Evolutionary conservation across 2,329 filamentous ascomycete genomes (phyloP), one percentile per base, ranked within the genome.

Genomic region (Colletotrichum sp.): DNA sequence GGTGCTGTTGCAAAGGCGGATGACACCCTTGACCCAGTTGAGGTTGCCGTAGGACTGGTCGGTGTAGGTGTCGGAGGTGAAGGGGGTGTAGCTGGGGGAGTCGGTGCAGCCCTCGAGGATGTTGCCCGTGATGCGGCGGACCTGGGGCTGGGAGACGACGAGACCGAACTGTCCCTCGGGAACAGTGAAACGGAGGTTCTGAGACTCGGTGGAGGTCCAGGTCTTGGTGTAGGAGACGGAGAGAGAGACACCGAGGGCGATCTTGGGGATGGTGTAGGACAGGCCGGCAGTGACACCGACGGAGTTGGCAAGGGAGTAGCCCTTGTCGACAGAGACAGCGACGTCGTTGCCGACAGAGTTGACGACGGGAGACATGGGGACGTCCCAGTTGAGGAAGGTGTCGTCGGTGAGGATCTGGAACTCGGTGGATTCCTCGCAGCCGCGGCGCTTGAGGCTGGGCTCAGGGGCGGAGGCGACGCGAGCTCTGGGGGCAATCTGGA

Each of bases 1-100:
- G 59, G 83, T 83, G 71, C 82, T 82, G 49, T 79, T 82, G 80
- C 86, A 87, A 3, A 87, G 79, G 8, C 77, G 73, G 64, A 87
- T 86, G 12, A 82, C 79, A 15, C 86, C 86, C 79, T 85, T 82
- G 12, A 87, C 85, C 85, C 86, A 87, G 28, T 76, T 74, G 75
- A 87, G 72, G 39, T 79, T 77, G 18, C 79, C 81, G 67, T 81
- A 85, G 15, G 52, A 71, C 80, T 84, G 83, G 72, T 77, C 79
- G 2, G 78, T 71, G 76, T 85, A 86, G 3, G 79, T 82, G 78
- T 87, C 84, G n/a, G 79, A 81, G 70, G 80, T 79, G 78, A 84
- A 87, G 39, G 77, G 71, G 0, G 74, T 76, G 18, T 71, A 78
- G 10, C 78, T 80, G 6, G 80, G 79, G 3, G 78, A 77, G 57